Evolutionary conservation across 2,329 filamentous ascomycete species (phyloP).

Genomic region (Cladosporium sp.): DNA sequence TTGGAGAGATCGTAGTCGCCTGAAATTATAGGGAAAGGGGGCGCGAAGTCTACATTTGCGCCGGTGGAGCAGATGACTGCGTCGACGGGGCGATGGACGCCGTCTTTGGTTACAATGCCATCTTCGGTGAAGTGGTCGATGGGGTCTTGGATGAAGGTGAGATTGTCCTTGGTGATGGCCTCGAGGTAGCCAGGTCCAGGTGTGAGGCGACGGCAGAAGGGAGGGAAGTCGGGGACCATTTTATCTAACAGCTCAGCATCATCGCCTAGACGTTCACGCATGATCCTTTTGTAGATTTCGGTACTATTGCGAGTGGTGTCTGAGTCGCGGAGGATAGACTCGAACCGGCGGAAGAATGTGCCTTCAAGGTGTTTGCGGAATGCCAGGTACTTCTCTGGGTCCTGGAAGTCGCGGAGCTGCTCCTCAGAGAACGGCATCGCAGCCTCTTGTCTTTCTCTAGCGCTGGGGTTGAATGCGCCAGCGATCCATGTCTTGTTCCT

Average conservation of each 20-base stretch:
- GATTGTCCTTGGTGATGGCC: slow-evolving; percentile 44
- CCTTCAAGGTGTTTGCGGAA: slow-evolving; percentile 42
- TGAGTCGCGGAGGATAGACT: slow-evolving; percentile 36
- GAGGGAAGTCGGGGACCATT: slow-evolving; percentile 41
- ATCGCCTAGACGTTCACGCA: slow-evolving; percentile 34
- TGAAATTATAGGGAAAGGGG: slow-evolving; percentile 28
- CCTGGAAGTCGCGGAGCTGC: slow-evolving; percentile 53
- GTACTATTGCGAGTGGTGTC: slow-evolving; percentile 32
- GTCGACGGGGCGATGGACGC: slow-evolving; percentile 37
- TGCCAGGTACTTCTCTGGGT: slow-evolving; percentile 57
- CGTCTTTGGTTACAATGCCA: slow-evolving; percentile 40
- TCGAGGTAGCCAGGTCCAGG: slow-evolving; percentile 52
- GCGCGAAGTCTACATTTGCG: slow-evolving; percentile 32
- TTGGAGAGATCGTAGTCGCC: slow-evolving; percentile 23
- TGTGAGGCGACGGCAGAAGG: slow-evolving; percentile 38
- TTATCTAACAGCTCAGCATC: slow-evolving; percentile 37
- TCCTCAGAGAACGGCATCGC: slow-evolving; percentile 54
- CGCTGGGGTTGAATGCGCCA: slow-evolving; percentile 54
- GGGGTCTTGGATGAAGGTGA: slow-evolving; percentile 39
- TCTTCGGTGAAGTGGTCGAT: slow-evolving; percentile 37
- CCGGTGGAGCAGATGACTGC: slow-evolving; percentile 44
- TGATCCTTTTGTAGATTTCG: slow-evolving; percentile 35
- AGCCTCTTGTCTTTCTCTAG: slow-evolving; percentile 48
- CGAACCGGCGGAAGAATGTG: slow-evolving; percentile 56
- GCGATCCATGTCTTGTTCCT: slow-evolving; percentile 66